Percentiles rank a stretch among this genome's conserved stretches.
phyloP scores from a whole-genome alignment of 2,329 filamentous ascomycete genomes.

The Fusarium transvaalense region DNA sequence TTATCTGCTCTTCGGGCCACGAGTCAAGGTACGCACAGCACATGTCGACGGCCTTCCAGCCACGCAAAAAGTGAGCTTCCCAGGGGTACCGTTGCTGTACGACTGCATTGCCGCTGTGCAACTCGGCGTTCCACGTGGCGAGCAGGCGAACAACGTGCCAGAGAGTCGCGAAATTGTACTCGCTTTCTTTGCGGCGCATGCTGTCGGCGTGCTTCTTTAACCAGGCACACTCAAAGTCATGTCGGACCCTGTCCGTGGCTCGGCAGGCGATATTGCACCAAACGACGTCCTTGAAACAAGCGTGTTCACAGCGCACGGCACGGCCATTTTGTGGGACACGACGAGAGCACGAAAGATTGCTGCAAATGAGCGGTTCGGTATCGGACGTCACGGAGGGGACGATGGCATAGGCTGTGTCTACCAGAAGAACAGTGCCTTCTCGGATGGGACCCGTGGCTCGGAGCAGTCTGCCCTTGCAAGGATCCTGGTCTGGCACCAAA shows the following conservation, averaged over 20 bases:
- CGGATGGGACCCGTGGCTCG: conserved; percentile 41
- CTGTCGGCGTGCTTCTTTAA: conserved; percentile 33
- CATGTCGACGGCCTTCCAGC: conserved; percentile 45
- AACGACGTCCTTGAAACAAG: conserved; percentile 44
- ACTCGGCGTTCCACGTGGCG: conserved; percentile 44
- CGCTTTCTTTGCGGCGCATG: conserved; percentile 36
- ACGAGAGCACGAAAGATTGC: conserved; percentile 46
- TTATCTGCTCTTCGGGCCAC: conserved; percentile 46
- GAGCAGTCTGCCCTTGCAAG: conserved; percentile 46
- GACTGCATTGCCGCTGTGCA: not conserved
- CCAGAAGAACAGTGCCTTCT: conserved; percentile 47
- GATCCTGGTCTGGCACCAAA: conserved; percentile 43
- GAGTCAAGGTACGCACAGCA: conserved; percentile 49
- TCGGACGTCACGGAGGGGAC: conserved; percentile 43
- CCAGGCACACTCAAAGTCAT: conserved; percentile 48
- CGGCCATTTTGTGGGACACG: conserved; percentile 29
- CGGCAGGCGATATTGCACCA: conserved; percentile 47
- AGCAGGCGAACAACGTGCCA: conserved; percentile 50
- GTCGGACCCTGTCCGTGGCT: conserved; percentile 37
- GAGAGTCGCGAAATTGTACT: conserved; percentile 48
- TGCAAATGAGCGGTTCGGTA: conserved; percentile 44
- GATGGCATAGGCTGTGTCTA: conserved; percentile 48
- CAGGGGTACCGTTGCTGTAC: conserved; percentile 6
- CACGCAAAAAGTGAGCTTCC: conserved; percentile 40
- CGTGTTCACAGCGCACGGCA: conserved; percentile 32